Evolutionary conservation across 768 basidiomycete genomes (phyloP), one percentile per base, ranked within the genome.

Genomic region (Hygrocybe coccinea): DNA sequence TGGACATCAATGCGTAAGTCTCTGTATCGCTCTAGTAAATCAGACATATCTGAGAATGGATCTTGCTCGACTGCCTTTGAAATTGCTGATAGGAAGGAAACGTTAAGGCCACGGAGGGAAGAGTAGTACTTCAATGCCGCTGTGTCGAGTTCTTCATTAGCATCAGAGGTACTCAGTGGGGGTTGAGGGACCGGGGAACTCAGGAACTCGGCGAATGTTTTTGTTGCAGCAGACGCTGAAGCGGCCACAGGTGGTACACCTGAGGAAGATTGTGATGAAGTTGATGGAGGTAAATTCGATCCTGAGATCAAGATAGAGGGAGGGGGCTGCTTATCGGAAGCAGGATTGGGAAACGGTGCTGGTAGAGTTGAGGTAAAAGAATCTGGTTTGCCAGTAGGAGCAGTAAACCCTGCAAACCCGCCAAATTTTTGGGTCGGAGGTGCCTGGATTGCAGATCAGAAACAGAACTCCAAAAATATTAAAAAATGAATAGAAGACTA

Each of bases 41-140:
- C 66, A n/a, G 77, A 69, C 10, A 88, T 64, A 58, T 91, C 85
- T n/a, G 70, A 65, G 65, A 89, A 90, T 2, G 88, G 85, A 68
- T 91, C 87, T 14, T 77, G 71, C 48, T 86, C 80, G 19, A 87
- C 73, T 19, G 81, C 79, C 56, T 79, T 78, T 29, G 79, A 74
- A 52, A 88, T 66, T 12, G 80, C 76, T n/a, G 78, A 71, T 21
- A 86, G 65, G 57, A 90, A 73, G 2, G 86, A 87, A 34, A 78
- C 69, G 62, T 91, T 91, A 39, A 91, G 76, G 12, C 87, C 88
- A 35, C 89, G 83, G n/a, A 91, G 77, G 22, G 82, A 79, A 38
- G 72, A 80, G 70, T 82, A 89, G 64, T 85, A 89, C 51, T 80
- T 79, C 14, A 81, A 60, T 35, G 77, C 74, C 22, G 62, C 60